These are phyloP conservation scores for Candida cerambycidarum DNA, from an alignment of 805 yeast genomes.

Conservation along the genomic window DNA sequence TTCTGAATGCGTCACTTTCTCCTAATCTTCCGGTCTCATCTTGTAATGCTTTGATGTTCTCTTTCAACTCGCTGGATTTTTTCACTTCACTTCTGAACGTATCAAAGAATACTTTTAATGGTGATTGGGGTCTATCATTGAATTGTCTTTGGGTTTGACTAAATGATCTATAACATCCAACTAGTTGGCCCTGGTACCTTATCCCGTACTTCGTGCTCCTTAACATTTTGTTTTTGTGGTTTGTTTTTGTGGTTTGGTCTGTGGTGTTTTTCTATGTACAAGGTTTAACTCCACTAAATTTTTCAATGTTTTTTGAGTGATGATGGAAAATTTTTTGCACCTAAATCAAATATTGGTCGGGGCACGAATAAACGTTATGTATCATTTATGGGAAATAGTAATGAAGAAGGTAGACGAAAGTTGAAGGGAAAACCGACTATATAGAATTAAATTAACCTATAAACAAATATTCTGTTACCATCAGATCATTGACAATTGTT, in stretches of 20 bases:
- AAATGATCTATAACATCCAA: conserved; percentile 3
- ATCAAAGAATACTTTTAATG: conserved; percentile 88
- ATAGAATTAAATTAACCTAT: too few relatives aligned
- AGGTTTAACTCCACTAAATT: conserved; percentile 3
- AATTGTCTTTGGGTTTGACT: conserved; percentile 1
- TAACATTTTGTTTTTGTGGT: not conserved
- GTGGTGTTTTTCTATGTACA: conserved; percentile 4
- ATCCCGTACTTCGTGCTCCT: conserved; percentile 4
- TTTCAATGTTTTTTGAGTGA: conserved; percentile 3
- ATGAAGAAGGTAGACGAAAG: too few relatives aligned
- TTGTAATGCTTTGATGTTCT: conserved; percentile 88
- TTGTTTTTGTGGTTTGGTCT: not conserved
- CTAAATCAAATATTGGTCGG: not conserved
- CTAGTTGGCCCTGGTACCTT: not conserved
- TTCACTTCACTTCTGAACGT: conserved; percentile 91
- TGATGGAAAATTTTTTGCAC: conserved; percentile 5
- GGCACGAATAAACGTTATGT: not conserved
- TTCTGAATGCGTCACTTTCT: conserved; percentile 89
- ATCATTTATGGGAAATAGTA: too few relatives aligned
- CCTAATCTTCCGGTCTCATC: conserved; percentile 95
- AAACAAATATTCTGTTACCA: too few relatives aligned
- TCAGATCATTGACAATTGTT: too few relatives aligned
- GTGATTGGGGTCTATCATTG: conserved; percentile 54
- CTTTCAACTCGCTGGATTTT: conserved; percentile 85
- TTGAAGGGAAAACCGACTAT: too few relatives aligned